Evolutionary conservation across 2,329 filamentous ascomycete species (phyloP), one percentile per base, ranked within the genome.

Genomic region (Cladophialophora bantiana): DNA sequence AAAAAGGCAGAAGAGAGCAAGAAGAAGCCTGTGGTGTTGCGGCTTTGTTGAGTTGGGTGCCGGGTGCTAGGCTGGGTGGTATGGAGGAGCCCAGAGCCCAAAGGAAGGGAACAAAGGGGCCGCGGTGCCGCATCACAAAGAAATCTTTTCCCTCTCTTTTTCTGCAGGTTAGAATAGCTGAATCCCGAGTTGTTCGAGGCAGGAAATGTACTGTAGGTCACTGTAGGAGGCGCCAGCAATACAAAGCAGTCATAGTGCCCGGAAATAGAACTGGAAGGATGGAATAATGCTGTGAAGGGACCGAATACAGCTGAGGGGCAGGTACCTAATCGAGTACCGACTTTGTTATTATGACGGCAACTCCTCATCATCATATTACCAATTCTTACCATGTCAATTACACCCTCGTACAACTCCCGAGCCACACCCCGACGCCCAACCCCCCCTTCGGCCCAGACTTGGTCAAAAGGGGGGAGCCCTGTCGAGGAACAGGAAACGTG

Each of bases 401-500:
- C 45, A 50, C 18, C 45, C 20, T 50, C 7, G 10, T 50, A 50
- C 45, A 6, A 10, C 4, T 50, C 18, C 45, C 26, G 26, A 26
- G 26, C 26, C 26, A 26, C 26, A 26, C 26, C 26, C 26, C 26
- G 26, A 2, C 26, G 26, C 26, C 45, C 20, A 10, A 26, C n/a
- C 42, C n/a, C n/a, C 42, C 42, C 10, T 18, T n/a, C 4, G 20
- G 45, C 45, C 45, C n/a, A 50, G 45, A 20, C 45, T 50, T 50
- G 7, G 18, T 50, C 26, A 50, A 50, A 50, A 50, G 12, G 45
- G 45, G 40, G 40, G 15, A 12, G 18, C 45, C 45, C 18, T 50
- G 45, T 50, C 45, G 45, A 50, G 45, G 45, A 50, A 50, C 45
- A 50, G 45, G 45, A 50, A 50, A 50, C 45, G 45, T 50, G 45